Evolutionary conservation across 495 filamentous ascomycete genomes (phyloP).

Genomic region (Penicillium salamii): DNA sequence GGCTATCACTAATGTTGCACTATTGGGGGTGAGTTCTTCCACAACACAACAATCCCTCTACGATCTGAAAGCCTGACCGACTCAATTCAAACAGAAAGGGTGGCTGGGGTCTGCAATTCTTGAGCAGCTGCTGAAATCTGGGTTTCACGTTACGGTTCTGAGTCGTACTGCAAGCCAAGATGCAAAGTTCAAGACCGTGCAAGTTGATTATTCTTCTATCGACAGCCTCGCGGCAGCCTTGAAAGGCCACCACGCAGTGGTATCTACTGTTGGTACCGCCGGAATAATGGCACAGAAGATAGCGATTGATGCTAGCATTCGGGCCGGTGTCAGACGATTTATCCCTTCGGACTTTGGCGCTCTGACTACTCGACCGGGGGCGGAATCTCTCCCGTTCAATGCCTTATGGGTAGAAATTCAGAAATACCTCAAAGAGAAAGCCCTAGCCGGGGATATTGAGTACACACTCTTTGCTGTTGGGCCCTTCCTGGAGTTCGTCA

Average conservation of each 20-base stretch:
- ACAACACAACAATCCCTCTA: neutral
- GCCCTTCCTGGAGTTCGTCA: conserved; percentile 1
- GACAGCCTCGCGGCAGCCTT: conserved; percentile 25
- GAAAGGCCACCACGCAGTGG: conserved; percentile 34
- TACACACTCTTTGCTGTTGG: neutral
- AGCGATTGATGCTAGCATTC: conserved; percentile 51
- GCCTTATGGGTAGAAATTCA: neutral
- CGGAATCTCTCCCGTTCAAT: neutral
- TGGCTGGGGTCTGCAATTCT: neutral
- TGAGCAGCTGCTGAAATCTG: neutral
- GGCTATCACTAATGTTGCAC: neutral
- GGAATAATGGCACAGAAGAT: conserved; percentile 31
- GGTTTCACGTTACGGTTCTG: neutral
- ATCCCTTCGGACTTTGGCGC: conserved; percentile 48
- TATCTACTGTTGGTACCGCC: conserved; percentile 28
- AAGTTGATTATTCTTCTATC: conserved; percentile 23
- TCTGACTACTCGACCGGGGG: neutral
- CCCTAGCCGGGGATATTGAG: neutral
- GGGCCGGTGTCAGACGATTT: conserved; percentile 52
- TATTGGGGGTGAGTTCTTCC: neutral
- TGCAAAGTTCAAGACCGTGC: neutral
- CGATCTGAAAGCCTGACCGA: neutral
- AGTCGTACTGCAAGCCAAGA: neutral
- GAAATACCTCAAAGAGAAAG: neutral
- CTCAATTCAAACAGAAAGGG: neutral